Evolutionary conservation across 352 stramenopile genomes (phyloP).

Genomic region (Pythium scleroteichum): DNA sequence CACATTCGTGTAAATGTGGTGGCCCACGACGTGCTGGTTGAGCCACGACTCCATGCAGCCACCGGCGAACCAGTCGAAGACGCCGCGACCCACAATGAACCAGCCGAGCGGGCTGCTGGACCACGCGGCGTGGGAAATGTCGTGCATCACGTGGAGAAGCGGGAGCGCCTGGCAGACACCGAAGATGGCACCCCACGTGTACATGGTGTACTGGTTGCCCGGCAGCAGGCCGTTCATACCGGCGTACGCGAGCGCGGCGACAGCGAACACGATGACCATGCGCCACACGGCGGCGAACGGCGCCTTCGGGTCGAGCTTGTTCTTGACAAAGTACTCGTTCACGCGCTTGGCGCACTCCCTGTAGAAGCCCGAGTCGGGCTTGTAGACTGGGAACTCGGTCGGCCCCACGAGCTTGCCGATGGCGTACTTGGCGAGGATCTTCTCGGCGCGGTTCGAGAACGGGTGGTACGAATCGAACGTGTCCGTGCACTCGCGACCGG

Average conservation of each 20-base stretch:
- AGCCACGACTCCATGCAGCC: conserved; percentile 93
- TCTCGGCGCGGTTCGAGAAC: conserved; percentile 82
- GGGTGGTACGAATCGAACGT: conserved; percentile 92
- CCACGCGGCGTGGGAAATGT: conserved; percentile 90
- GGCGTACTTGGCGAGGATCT: conserved; percentile 83
- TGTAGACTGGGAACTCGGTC: conserved; percentile 90
- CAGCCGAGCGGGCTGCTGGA: conserved; percentile 78
- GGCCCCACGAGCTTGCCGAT: conserved; percentile 77
- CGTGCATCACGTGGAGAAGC: conserved; percentile 93
- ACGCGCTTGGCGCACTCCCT: conserved; percentile 83
- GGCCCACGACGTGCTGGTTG: conserved; percentile 95
- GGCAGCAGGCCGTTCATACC: conserved; percentile 75
- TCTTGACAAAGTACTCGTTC: conserved; percentile 87
- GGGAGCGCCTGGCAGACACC: conserved; percentile 88
- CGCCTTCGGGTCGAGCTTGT: conserved; percentile 88
- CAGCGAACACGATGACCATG: conserved; percentile 79
- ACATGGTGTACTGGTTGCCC: conserved; percentile 56
- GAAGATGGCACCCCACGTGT: conserved; percentile 81
- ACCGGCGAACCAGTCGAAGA: conserved; percentile 91
- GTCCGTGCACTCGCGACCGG: conserved; percentile 82
- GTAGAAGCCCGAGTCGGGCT: conserved; percentile 92
- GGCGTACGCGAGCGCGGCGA: conserved; percentile 66
- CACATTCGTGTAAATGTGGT: conserved; percentile 97
- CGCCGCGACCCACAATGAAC: conserved; percentile 71
- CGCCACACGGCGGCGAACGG: conserved; percentile 82